phyloP scores from a whole-genome alignment of 257 asterid genomes.

The Solanum piurae region DNA sequence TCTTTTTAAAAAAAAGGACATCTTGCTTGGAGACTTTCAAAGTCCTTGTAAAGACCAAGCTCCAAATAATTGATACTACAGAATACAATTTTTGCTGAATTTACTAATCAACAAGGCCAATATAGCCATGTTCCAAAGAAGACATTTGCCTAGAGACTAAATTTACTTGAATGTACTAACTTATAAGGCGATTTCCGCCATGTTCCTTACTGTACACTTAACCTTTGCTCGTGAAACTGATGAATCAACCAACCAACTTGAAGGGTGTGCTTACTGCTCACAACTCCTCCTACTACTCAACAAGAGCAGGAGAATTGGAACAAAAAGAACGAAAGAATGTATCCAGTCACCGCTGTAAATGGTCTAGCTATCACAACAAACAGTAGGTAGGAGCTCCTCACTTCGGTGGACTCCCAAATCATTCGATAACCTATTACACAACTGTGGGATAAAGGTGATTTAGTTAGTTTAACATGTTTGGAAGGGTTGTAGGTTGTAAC shows the following conservation, averaged over 20 bases:
- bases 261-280: not conserved
- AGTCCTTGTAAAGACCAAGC: not conserved
- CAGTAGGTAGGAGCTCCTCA: constrained; percentile 26
- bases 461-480: not conserved
- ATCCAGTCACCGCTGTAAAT: not conserved
- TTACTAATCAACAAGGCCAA: not conserved
- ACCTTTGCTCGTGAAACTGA: not conserved
- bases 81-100: not conserved
- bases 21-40: not conserved
- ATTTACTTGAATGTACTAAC: not conserved
- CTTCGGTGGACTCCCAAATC: constrained; percentile 68
- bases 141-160: not conserved
- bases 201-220: not conserved
- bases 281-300: not conserved
- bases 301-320: not conserved
- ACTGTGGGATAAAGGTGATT: constrained; percentile 28
- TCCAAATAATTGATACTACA: not conserved
- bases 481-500: not conserved
- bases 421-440: constrained; percentile 63
- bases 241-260: not conserved
- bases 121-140: not conserved
- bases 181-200: not conserved
- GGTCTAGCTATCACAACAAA: not conserved
- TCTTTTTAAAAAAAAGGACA: not conserved
- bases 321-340: not conserved